phyloP scores from a whole-genome alignment of 192 early-diverging fungal species.

The Coemansia sp. region DNA sequence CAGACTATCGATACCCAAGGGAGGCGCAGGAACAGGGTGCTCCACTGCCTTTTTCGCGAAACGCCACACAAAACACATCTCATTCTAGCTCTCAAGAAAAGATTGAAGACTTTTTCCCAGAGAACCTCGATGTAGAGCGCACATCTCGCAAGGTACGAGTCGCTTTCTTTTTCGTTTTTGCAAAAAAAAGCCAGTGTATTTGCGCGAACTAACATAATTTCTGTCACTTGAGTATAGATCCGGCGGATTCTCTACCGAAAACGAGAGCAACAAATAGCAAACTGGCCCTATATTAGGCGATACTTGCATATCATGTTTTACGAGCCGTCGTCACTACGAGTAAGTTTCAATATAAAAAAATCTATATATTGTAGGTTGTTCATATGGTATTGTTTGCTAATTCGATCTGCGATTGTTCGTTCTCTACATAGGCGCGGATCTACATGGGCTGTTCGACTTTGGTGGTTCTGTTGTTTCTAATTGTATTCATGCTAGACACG shows the following conservation, averaged over 20 bases:
- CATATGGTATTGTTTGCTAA: not conserved
- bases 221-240: too few relatives aligned
- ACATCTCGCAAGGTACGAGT: conserved; percentile 31
- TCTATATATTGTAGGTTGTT: not conserved
- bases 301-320: conserved; percentile 48
- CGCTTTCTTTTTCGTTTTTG: too few relatives aligned
- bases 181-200: not conserved
- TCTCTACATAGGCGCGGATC: conserved; percentile 27
- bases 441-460: conserved; percentile 46
- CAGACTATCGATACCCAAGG: not conserved
- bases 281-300: conserved; percentile 33
- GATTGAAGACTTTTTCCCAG: conserved; percentile 39
- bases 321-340: conserved; percentile 48
- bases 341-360: conserved; percentile 9
- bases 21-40: conserved; percentile 1
- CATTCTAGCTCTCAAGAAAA: conserved; percentile 8
- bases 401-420: not conserved
- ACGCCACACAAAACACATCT: conserved; percentile 6
- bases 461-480: conserved; percentile 52
- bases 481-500: conserved; percentile 58
- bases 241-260: conserved; percentile 40
- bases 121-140: conserved; percentile 30
- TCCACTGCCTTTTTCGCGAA: not conserved
- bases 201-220: not conserved
- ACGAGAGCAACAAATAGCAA: conserved; percentile 35